Percentiles rank a stretch among this genome's conserved stretches.
These are phyloP conservation scores for Candida corydali DNA, from an alignment of 805 yeast genomes.

Conservation along the genomic window DNA sequence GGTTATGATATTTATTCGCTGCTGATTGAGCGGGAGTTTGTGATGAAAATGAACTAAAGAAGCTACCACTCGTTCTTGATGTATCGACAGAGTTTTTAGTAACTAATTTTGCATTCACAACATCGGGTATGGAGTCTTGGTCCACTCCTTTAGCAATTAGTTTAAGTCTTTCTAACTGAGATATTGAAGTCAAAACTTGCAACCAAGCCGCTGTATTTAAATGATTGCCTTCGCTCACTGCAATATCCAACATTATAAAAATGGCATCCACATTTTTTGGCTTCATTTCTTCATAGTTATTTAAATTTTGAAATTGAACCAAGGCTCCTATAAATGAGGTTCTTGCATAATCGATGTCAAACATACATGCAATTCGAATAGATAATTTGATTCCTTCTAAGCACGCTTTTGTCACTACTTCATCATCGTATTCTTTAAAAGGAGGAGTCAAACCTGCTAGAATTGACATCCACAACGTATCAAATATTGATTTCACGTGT, in stretches of 20 bases:
- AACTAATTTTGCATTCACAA: conserved; percentile 68
- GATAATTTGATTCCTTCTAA: conserved; percentile 84
- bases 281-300: conserved; percentile 73
- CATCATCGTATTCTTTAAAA: conserved; percentile 81
- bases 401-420: conserved; percentile 61
- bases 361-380: conserved; percentile 77
- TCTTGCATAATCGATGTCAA: conserved; percentile 79
- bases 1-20: conserved; percentile 66
- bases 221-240: conserved; percentile 74
- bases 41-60: conserved; percentile 55
- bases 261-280: conserved; percentile 80
- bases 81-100: conserved; percentile 53
- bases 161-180: conserved; percentile 89
- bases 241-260: conserved; percentile 66
- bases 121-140: conserved; percentile 81
- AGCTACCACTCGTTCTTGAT: conserved; percentile 32
- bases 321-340: conserved; percentile 87
- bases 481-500: conserved; percentile 90
- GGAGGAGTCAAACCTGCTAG: conserved; percentile 93
- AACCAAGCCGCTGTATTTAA: conserved; percentile 73
- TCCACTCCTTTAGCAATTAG: conserved; percentile 83
- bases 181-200: conserved; percentile 72
- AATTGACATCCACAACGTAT: conserved; percentile 94
- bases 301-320: conserved; percentile 78
- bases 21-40: conserved; percentile 64